These are phyloP conservation scores for Neurospora hispaniola DNA, from an alignment of 495 filamentous ascomycete species.

Conservation along the genomic window DNA sequence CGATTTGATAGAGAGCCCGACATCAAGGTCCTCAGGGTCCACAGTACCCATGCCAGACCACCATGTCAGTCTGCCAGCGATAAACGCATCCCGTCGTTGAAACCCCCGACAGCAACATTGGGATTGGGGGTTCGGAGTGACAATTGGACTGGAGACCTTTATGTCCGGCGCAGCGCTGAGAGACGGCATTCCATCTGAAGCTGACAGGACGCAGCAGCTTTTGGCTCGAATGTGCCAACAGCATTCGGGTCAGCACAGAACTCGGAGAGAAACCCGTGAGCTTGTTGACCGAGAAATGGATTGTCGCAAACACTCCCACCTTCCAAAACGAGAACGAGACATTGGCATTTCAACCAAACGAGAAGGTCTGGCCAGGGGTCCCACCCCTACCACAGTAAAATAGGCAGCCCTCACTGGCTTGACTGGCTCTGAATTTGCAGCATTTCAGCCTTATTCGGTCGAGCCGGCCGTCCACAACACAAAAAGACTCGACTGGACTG, in stretches of 20 bases:
- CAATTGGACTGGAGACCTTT: not conserved
- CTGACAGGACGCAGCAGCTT: not conserved
- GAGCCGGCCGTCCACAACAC: not conserved
- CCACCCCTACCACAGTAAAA: not conserved
- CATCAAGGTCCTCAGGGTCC: not conserved
- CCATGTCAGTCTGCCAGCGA: not conserved
- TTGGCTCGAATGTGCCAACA: no score
- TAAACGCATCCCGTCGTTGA: not conserved
- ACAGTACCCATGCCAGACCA: not conserved
- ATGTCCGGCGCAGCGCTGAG: not conserved
- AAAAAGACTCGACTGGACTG: not conserved
- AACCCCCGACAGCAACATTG: not conserved
- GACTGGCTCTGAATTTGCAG: not conserved
- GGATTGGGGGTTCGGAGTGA: not conserved
- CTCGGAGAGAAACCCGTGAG: not conserved
- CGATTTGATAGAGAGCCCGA: not conserved
- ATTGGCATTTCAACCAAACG: not conserved
- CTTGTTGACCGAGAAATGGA: not conserved
- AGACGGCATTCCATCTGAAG: not conserved
- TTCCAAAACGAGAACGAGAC: conserved; percentile 1
- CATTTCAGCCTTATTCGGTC: not conserved
- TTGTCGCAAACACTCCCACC: conserved; percentile 1
- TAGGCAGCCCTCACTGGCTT: not conserved
- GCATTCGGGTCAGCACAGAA: not conserved
- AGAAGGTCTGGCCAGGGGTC: not conserved